Conservation (phyloP, 1,284 basidiomycete genomes). For the Abortiporus biennis region DNA sequence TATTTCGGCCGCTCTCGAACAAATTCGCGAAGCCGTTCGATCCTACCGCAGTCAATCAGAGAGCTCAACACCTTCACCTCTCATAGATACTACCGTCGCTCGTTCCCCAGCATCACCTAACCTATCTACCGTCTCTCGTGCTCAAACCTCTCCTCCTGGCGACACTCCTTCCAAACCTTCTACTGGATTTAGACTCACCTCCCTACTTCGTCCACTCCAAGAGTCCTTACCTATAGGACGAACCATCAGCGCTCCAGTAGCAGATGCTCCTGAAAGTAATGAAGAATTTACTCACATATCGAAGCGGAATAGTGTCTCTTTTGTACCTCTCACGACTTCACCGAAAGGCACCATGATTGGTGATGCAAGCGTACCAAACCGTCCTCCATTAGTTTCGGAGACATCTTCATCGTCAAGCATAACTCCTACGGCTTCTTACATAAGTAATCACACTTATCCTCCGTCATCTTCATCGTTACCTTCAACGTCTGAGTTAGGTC, state of each 20-base stretch:
- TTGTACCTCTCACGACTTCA: conserved; percentile 51
- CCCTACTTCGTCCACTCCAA: conserved; percentile 58
- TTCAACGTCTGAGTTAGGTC: conserved; percentile 30
- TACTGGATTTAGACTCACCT: conserved; percentile 53
- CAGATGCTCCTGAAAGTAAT: conserved; percentile 22
- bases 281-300: conserved; percentile 71
- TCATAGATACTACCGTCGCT: conserved; percentile 64
- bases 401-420: conserved; percentile 18
- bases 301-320: conserved; percentile 46
- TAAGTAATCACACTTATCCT: conserved; percentile 63
- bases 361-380: conserved; percentile 1
- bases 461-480: conserved; percentile 52
- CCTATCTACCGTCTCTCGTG: conserved; percentile 29
- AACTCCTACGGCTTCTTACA: conserved; percentile 13
- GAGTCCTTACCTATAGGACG: conserved; percentile 37
- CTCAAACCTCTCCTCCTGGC: conserved; percentile 11
- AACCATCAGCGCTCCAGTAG: conserved; percentile 25
- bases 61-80: conserved; percentile 31
- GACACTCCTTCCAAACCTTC: conserved; percentile 8
- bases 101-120: conserved; percentile 28
- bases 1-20: conserved; percentile 65
- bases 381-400: conserved; percentile 12
- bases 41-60: conserved; percentile 42
- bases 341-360: conserved; percentile 14
- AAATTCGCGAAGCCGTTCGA: conserved; percentile 72